These are phyloP conservation scores for Balamuthia mandrillaris DNA, from an alignment of 208 protist species.

Conservation along the genomic window DNA sequence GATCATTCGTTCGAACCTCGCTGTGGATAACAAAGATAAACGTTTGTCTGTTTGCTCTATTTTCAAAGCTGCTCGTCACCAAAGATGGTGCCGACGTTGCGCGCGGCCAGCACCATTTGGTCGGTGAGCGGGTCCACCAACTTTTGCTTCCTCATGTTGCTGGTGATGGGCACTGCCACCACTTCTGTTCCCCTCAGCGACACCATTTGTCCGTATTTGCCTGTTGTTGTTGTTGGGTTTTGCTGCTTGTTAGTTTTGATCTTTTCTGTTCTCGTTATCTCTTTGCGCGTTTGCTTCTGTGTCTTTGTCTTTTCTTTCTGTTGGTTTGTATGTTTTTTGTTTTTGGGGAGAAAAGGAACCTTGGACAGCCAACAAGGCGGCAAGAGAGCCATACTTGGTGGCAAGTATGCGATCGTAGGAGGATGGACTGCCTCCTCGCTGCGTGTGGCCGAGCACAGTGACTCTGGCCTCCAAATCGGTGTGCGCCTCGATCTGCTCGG, in stretches of 20 bases:
- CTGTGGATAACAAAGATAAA: no score
- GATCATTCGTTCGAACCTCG: no score
- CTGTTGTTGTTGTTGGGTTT: no score
- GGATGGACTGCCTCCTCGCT: constrained; percentile 66
- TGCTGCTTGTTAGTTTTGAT: no score
- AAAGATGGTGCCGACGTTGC: constrained; percentile 14
- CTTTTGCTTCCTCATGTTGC: neutral
- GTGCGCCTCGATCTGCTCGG: neutral
- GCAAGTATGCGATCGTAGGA: constrained; percentile 65
- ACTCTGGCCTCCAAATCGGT: neutral
- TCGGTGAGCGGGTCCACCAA: no score
- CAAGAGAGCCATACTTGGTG: constrained; percentile 1
- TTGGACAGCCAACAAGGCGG: neutral
- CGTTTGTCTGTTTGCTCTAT: neutral
- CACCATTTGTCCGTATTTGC: constrained; percentile 16
- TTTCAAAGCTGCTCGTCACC: neutral
- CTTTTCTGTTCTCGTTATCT: no score
- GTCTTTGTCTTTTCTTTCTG: no score
- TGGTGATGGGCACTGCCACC: constrained; percentile 1
- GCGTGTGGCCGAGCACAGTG: constrained; percentile 69
- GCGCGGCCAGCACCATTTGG: constrained; percentile 1
- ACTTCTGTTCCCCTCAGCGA: neutral
- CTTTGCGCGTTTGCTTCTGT: no score
- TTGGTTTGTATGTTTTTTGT: no score
- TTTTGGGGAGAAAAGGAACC: no score